Conservation (phyloP, 148 eudicot genomes). For the Simmondsia chinensis region DNA sequence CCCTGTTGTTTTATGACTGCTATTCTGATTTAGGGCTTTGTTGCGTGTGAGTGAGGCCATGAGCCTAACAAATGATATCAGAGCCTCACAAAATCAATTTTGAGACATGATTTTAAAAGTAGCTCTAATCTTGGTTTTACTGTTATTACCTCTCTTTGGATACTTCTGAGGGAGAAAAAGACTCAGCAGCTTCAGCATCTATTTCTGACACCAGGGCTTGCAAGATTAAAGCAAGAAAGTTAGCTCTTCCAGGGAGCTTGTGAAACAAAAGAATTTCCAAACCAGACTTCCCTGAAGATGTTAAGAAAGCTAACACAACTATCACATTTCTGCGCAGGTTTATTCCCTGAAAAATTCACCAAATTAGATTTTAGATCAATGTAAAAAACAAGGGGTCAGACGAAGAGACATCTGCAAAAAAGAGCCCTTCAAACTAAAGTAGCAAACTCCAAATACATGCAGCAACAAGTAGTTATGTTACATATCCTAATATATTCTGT, state of each 20-base stretch:
- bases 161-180: constrained; percentile 35
- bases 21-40: no score
- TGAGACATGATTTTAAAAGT: neutral
- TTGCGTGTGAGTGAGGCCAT: no score
- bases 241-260: constrained; percentile 31
- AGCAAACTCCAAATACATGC: no score
- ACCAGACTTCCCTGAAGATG: constrained; percentile 60
- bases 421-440: neutral
- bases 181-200: constrained; percentile 44
- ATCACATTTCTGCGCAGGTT: constrained; percentile 54
- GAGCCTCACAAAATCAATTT: neutral
- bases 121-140: neutral
- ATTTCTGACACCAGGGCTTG: constrained; percentile 49
- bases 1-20: no score
- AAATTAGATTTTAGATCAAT: neutral
- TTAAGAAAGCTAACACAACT: constrained; percentile 59
- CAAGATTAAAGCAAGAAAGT: constrained; percentile 47
- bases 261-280: constrained; percentile 50
- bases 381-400: no score
- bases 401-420: no score
- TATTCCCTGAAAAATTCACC: constrained; percentile 44
- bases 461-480: no score
- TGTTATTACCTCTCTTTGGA: constrained; percentile 51
- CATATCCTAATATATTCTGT: no score
- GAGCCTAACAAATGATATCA: no score